Base-by-base conservation (phyloP, 495 filamentous ascomycete genomes). In the Hypoxylon lienhwacheense region DNA sequence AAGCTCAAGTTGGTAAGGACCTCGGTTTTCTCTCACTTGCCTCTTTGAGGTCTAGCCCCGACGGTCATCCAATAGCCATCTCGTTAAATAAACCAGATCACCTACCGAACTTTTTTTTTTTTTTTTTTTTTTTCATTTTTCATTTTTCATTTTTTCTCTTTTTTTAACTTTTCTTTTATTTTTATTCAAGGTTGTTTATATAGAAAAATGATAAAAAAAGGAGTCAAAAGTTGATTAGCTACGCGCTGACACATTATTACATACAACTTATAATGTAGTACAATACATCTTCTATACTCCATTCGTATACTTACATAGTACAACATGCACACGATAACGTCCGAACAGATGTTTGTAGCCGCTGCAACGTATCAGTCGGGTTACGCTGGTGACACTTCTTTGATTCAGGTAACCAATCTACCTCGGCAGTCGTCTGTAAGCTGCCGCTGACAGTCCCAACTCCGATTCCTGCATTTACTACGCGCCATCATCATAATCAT, bases 11-110 rank as follows among this genome's bases (percentile, higher is more conserved):
- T 8, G 25, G 48, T 52, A 61, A 22, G 58, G 58, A 37, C 53
- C 22, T 53, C 32, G 8, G 35, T 41, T n/a, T n/a, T 4, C 42
- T 55, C 52, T 61, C 46, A 61, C 58, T 61, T 61, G 52, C 58
- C 58, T 61, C 2, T 53, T 61, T 52, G 15, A 39, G 58, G 42
- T 21, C 52, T 28, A 61, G 53, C 41, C 47, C 58, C 58, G 58
- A 61, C 39, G 42, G 42, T 41, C 48, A 56, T 26, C 58, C 58
- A 61, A 61, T 61, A 61, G 53, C 47, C 47, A 56, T 56, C 58
- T 47, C 58, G n/a, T n/a, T n/a, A n/a, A 61, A 61, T 61, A 61
- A 61, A 48, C 52, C 58, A 52, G 58, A 61, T 60, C 46, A 52
- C 39, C 55, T 42, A 34, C 42, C 31, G 41, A 42, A 25, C 1